Conservation (phyloP, 306 rosid genomes). For the Ormosia emarginata region DNA sequence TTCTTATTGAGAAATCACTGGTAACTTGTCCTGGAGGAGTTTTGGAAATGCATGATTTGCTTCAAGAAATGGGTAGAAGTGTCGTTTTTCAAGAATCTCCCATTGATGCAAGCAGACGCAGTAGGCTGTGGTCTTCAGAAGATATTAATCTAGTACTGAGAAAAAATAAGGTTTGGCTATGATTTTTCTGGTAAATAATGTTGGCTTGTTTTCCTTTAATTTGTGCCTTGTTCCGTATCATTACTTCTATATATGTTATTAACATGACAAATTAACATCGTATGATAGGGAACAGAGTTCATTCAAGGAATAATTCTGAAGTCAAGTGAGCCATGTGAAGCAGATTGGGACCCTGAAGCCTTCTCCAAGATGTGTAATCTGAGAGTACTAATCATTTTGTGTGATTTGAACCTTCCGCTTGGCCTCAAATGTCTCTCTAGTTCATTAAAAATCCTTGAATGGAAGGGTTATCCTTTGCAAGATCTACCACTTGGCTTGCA, state of each 20-base stretch:
- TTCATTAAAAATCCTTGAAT: conserved; percentile 7
- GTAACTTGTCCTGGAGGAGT: neutral
- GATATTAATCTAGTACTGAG: conserved; percentile 24
- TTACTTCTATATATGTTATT: neutral
- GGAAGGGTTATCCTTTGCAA: conserved; percentile 23
- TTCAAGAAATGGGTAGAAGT: conserved; percentile 29
- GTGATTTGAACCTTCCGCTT: conserved; percentile 13
- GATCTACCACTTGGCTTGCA: neutral
- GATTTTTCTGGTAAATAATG: neutral
- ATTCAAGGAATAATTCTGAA: neutral
- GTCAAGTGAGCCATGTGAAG: neutral
- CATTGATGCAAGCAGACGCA: conserved; percentile 12
- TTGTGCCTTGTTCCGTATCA: neutral
- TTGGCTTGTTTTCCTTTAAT: neutral
- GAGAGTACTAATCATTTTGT: conserved; percentile 14
- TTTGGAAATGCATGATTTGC: conserved; percentile 27
- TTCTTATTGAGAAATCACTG: conserved; percentile 30
- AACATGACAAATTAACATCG: neutral
- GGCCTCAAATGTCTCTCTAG: conserved; percentile 23
- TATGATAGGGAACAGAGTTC: neutral
- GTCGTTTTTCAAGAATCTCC: conserved; percentile 30
- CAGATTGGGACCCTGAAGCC: conserved; percentile 8
- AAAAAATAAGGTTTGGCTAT: neutral
- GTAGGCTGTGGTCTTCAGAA: conserved; percentile 30
- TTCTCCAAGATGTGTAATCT: conserved; percentile 25